A percentile compares a stretch with the other conserved stretches of the same genome.
phyloP scores from a whole-genome alignment of 1,284 basidiomycete genomes.

The Puccinia sorghi region DNA sequence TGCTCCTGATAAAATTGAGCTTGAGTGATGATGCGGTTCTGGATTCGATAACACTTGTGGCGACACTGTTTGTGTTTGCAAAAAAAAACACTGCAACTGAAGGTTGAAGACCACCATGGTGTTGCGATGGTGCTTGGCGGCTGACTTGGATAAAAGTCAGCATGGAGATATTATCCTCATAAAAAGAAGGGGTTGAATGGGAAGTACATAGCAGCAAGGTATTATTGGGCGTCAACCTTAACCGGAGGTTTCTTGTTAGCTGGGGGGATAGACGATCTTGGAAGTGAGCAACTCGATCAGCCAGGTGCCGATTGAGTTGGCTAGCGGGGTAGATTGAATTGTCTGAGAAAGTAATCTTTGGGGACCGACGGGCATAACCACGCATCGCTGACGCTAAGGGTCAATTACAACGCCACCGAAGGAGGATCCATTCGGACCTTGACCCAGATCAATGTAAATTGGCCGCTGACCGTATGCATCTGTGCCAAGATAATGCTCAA shows the following conservation, averaged over 20 bases:
- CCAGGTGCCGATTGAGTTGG: constrained; percentile 46
- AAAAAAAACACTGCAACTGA: no score
- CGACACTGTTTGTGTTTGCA: no score
- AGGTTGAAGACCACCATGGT: no score
- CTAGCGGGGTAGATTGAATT: constrained; percentile 30
- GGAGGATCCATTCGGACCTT: constrained; percentile 50
- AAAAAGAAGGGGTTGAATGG: no score
- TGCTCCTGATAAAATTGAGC: neutral
- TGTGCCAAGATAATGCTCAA: constrained; percentile 69
- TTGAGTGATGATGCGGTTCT: neutral
- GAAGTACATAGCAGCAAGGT: no score
- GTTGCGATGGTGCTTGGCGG: no score
- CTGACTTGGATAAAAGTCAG: no score
- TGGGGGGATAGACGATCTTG: constrained; percentile 31
- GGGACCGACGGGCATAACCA: constrained; percentile 47
- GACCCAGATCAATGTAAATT: constrained; percentile 46
- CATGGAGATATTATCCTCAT: no score
- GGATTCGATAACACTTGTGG: constrained; percentile 1
- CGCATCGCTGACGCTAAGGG: constrained; percentile 29
- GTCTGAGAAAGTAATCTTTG: constrained; percentile 35
- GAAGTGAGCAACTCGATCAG: constrained; percentile 49
- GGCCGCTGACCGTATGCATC: constrained; percentile 38
- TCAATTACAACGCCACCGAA: constrained; percentile 48
- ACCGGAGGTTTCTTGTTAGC: no score
- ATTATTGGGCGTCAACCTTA: no score